A percentile compares a stretch with the other conserved stretches of the same genome.
phyloP scores from a whole-genome alignment of 345 rosid genomes.

The Citrus sp. region DNA sequence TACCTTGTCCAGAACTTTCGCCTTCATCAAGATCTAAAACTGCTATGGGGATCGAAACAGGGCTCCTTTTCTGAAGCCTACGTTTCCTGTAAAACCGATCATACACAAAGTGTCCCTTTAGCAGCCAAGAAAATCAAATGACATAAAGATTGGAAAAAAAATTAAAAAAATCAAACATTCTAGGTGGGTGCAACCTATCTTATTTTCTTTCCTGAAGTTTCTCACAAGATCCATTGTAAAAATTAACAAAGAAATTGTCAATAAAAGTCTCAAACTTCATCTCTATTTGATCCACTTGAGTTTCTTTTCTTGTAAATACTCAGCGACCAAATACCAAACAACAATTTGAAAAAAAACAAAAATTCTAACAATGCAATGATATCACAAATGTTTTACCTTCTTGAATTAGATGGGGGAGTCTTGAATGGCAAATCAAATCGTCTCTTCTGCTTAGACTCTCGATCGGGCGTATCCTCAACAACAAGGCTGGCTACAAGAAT shows the following conservation, averaged over 20 bases:
- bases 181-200: background rate
- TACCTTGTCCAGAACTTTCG: constrained; percentile 36
- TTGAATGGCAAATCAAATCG: constrained; percentile 52
- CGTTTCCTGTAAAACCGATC: constrained; percentile 44
- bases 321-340: background rate
- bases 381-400: constrained; percentile 48
- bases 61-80: constrained; percentile 46
- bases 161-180: background rate
- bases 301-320: background rate
- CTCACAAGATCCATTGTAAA: background rate
- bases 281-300: background rate
- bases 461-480: constrained; percentile 90
- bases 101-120: background rate
- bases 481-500: constrained; percentile 66
- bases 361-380: background rate
- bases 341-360: background rate
- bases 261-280: background rate
- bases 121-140: constrained; percentile 5
- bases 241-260: background rate
- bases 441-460: constrained; percentile 50
- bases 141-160: background rate
- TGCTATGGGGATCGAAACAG: constrained; percentile 35
- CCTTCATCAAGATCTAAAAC: constrained; percentile 63
- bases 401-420: constrained; percentile 67
- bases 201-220: background rate